Conservation (phyloP, 2,329 filamentous ascomycete genomes). For the Phialophora macrospora region DNA sequence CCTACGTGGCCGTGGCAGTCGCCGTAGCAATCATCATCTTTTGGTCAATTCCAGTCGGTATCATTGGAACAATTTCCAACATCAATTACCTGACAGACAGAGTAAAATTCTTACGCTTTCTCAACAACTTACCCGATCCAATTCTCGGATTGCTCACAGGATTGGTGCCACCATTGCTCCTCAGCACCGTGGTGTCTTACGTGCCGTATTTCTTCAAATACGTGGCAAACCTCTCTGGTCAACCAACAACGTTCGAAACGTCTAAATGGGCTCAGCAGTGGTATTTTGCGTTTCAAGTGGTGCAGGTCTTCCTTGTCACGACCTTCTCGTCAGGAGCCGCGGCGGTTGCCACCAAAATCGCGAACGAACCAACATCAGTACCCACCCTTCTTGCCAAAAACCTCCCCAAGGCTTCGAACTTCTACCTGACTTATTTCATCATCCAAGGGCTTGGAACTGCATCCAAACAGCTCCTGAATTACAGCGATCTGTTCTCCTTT, state of each 20-base stretch:
- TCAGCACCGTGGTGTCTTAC: constrained; percentile 82
- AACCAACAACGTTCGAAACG: constrained; percentile 71
- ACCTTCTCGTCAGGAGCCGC: constrained; percentile 77
- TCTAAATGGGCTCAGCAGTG: constrained; percentile 89
- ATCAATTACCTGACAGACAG: constrained; percentile 66
- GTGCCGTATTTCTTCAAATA: constrained; percentile 84
- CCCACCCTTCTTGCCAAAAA: constrained; percentile 72
- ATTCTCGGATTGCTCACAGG: constrained; percentile 83
- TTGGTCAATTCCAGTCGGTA: constrained; percentile 76
- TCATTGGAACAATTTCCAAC: constrained; percentile 88
- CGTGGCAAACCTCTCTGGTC: constrained; percentile 77
- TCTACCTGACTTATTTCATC: constrained; percentile 94
- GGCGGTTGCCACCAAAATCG: constrained; percentile 68
- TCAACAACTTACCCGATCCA: constrained; percentile 69
- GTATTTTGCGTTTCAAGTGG: constrained; percentile 74
- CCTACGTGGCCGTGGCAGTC: constrained; percentile 70
- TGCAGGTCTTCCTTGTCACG: constrained; percentile 88
- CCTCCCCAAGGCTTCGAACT: constrained; percentile 86
- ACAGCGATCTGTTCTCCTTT: constrained; percentile 60
- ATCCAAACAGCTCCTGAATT: constrained; percentile 53
- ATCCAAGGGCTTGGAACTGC: constrained; percentile 75
- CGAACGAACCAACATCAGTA: constrained; percentile 65
- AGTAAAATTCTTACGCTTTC: constrained; percentile 70
- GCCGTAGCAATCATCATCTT: constrained; percentile 79
- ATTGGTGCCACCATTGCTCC: constrained; percentile 76